Base-by-base conservation (phyloP, 1,284 basidiomycete genomes). In the Xanthoconium separans region DNA sequence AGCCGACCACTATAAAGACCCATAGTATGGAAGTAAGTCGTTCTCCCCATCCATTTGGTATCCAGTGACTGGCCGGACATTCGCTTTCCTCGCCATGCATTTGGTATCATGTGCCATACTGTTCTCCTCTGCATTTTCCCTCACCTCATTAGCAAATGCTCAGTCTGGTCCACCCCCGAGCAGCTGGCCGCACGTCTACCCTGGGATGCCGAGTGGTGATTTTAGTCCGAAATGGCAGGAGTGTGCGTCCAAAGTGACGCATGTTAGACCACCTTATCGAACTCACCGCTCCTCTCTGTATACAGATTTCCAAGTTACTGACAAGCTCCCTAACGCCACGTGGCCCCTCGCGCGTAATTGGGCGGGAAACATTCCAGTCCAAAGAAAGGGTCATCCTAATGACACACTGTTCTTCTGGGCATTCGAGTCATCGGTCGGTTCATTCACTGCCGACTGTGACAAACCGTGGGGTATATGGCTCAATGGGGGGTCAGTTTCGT, bases 381-480 rank as follows among this genome's bases (percentile, higher is more conserved):
- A 84, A 57, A 76, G 86, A 37, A 68, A 74, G n/a, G 78, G 76
- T 16, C 85, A 87, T 65, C 83, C 83, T 0, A 87, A 89, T 54
- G 73, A 89, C 56, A 87, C 87, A 0, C 72, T 90, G 3, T 90
- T 88, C 71, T 90, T 90, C 68, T 81, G 82, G 77, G 87, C 75
- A 2, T 81, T 85, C 57, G 87, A 90, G 65, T 81, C 80, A 40
- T 71, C 73, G 4, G 65, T 74, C 13, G 85, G 84, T 2, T 87
- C 86, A 2, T 70, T 89, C 50, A 85, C 84, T 2, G 60, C 69
- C 8, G 47, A 61, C 24, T 63, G 64, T 30, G 65, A 72, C n/a
- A 72, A 80, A 40, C 87, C 88, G 3, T 89, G 87, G 87, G 80
- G 79, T 10, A 85, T 89, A 46, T 90, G 86, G 86, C 66, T 90